Percentiles rank a stretch among this genome's conserved stretches.
phyloP scores from a whole-genome alignment of 108 stramenopile genomes.

The Hondaea fermentalgiana region DNA sequence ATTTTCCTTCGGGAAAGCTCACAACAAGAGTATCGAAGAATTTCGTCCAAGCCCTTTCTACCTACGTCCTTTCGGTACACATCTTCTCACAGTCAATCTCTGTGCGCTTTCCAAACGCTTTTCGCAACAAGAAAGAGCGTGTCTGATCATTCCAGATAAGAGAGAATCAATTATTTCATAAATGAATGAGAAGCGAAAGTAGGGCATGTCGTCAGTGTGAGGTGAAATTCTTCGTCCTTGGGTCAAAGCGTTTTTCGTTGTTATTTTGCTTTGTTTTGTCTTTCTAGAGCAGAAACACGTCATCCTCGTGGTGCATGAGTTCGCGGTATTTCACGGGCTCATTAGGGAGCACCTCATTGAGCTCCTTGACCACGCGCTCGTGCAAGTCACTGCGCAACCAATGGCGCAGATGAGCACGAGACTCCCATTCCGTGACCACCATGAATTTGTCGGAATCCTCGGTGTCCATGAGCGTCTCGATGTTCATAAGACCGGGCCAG shows the following conservation, averaged over 20 bases:
- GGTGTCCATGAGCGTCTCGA: background rate
- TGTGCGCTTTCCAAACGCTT: too few relatives aligned
- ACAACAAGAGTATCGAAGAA: too few relatives aligned
- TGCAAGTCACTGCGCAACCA: background rate
- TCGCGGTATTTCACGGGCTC: constrained; percentile 8
- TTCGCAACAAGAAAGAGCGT: too few relatives aligned
- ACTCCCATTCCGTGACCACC: constrained; percentile 17
- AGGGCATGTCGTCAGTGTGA: too few relatives aligned
- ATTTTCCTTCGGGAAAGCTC: too few relatives aligned
- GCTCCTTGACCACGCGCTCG: background rate
- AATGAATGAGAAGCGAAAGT: too few relatives aligned
- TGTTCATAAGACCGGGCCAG: constrained; percentile 11
- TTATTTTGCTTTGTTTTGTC: background rate
- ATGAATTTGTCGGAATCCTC: background rate
- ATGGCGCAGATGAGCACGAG: background rate
- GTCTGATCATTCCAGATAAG: too few relatives aligned
- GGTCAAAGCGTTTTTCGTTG: background rate
- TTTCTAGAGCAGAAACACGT: background rate
- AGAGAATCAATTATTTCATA: too few relatives aligned
- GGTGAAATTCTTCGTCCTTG: too few relatives aligned
- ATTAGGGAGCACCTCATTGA: background rate
- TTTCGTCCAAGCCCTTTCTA: too few relatives aligned
- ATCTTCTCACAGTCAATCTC: too few relatives aligned
- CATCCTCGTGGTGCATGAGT: constrained; percentile 16
- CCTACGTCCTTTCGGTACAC: too few relatives aligned